Conservation (phyloP, 495 filamentous ascomycete species). For the Niebla homalea region DNA sequence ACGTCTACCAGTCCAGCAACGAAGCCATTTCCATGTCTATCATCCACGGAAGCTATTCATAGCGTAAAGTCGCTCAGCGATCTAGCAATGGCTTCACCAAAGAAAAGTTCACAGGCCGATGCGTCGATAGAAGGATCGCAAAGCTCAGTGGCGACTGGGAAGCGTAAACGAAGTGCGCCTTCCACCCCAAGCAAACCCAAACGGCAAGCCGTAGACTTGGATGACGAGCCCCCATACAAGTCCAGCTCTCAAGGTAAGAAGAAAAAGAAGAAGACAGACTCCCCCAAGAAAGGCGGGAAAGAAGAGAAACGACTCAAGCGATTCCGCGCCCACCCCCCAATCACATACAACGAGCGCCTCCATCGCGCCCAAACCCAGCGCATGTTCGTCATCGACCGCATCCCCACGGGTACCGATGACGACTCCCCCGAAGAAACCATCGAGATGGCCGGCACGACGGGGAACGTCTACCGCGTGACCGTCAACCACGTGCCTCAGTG, state of each 20-base stretch:
- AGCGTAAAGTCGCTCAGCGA: not conserved
- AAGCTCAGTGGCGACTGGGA: not conserved
- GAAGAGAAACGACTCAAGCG: conserved; percentile 30
- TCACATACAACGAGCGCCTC: conserved; percentile 27
- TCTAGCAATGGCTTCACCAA: not conserved
- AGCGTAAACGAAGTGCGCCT: conserved; percentile 7
- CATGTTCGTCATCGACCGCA: conserved; percentile 5
- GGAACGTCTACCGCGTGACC: conserved; percentile 56
- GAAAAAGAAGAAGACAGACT: conserved; percentile 16
- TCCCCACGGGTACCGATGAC: conserved; percentile 26
- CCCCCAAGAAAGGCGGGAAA: conserved; percentile 3
- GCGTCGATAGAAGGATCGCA: not conserved
- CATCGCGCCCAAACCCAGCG: conserved; percentile 29
- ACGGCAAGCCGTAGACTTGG: conserved; percentile 14
- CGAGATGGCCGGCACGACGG: conserved; percentile 59
- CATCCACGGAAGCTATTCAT: too few relatives aligned
- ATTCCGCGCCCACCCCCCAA: conserved; percentile 28
- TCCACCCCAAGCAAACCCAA: conserved; percentile 1
- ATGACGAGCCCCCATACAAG: conserved; percentile 7
- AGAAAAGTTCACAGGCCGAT: not conserved
- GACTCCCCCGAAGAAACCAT: conserved; percentile 40
- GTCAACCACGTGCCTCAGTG: conserved; percentile 49
- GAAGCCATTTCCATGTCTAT: too few relatives aligned
- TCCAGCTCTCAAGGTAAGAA: conserved; percentile 1
- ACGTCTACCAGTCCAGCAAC: too few relatives aligned